phyloP scores from a whole-genome alignment of 2,329 filamentous ascomycete genomes.

The Aspergillus latus region DNA sequence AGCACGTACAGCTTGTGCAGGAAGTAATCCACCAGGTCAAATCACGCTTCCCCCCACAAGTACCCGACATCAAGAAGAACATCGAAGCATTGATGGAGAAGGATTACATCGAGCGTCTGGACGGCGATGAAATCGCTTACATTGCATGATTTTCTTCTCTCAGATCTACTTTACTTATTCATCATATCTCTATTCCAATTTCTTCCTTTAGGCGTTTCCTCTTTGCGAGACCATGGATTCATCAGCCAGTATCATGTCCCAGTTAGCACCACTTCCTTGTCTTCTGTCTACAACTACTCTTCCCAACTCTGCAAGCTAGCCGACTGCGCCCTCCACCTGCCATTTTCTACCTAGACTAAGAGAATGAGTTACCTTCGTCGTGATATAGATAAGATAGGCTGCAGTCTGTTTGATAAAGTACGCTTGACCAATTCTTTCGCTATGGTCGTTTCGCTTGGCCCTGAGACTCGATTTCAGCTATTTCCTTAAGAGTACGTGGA shows the following conservation, averaged over 20 bases:
- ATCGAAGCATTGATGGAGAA: conserved; percentile 98
- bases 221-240: not conserved
- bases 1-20: conserved; percentile 88
- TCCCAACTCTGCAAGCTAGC: not conserved
- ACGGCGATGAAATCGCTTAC: conserved; percentile 92
- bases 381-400: conserved; percentile 1
- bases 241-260: not conserved
- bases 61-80: conserved; percentile 98
- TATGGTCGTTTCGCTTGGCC: no score
- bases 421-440: not conserved
- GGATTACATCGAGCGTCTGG: conserved; percentile 94
- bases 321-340: not conserved
- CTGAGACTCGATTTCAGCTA: no score
- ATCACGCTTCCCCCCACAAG: conserved; percentile 86
- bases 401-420: conserved; percentile 1
- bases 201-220: not conserved
- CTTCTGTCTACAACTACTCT: no score
- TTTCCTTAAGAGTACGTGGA: no score
- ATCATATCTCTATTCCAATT: not conserved
- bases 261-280: not conserved
- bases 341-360: conserved; percentile 6
- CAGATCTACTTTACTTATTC: not conserved
- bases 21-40: conserved; percentile 97
- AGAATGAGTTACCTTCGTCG: conserved; percentile 1
- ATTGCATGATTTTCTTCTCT: conserved; percentile 63